Percentiles rank a stretch among this genome's conserved stretches.
These are phyloP conservation scores for Senecio squalidus DNA, from an alignment of 140 eudicot species.

Conservation along the genomic window DNA sequence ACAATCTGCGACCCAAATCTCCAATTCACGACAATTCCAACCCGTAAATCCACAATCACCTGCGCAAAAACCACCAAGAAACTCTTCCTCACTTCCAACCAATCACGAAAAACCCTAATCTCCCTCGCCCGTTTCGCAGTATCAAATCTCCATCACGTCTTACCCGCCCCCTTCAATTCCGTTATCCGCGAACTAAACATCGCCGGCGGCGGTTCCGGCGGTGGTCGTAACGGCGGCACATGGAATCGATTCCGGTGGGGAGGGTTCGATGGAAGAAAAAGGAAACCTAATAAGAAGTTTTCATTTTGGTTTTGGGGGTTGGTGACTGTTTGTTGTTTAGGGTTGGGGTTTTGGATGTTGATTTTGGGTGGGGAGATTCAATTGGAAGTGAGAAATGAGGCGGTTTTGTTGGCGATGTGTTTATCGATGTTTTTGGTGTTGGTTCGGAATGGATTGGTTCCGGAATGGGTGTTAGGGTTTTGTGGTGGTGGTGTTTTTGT, in stretches of 20 bases:
- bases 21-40: background rate
- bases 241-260: constrained; percentile 33
- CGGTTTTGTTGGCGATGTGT: constrained; percentile 20
- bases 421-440: constrained; percentile 22
- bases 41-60: constrained; percentile 19
- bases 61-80: constrained; percentile 16
- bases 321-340: constrained; percentile 3
- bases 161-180: constrained; percentile 29
- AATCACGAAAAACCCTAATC: constrained; percentile 26
- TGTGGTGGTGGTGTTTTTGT: constrained; percentile 32
- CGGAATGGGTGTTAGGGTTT: constrained; percentile 39
- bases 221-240: constrained; percentile 21
- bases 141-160: constrained; percentile 24
- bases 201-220: constrained; percentile 16
- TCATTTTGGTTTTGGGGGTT: constrained; percentile 23
- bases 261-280: constrained; percentile 27
- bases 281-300: constrained; percentile 14
- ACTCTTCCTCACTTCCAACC: constrained; percentile 10
- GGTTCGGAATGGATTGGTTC: constrained; percentile 15
- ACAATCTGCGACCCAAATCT: constrained; percentile 8
- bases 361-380: constrained; percentile 14
- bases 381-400: constrained; percentile 20
- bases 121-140: constrained; percentile 30
- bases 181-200: constrained; percentile 24
- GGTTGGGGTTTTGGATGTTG: constrained; percentile 26